Conservation (phyloP, 2,329 filamentous ascomycete species). For the Zymoseptoria passerinii region DNA sequence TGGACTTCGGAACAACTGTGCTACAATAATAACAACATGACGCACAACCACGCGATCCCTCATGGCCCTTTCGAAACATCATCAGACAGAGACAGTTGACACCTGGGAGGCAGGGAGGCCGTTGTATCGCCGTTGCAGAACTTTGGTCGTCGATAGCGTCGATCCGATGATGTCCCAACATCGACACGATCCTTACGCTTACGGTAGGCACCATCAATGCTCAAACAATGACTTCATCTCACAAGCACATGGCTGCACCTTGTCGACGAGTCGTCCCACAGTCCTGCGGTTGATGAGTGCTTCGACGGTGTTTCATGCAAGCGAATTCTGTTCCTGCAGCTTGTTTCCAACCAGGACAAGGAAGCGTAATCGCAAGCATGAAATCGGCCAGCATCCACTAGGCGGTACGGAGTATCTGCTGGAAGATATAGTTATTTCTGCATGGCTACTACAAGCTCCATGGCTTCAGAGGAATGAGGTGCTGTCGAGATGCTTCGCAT, state of each 20-base stretch:
- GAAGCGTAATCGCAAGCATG: neutral
- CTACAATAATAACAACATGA: neutral
- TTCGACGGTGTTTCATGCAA: neutral
- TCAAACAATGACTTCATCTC: neutral
- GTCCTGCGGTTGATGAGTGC: no score
- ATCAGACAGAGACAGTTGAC: neutral
- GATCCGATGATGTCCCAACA: neutral
- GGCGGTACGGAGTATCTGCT: neutral
- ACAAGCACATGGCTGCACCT: neutral
- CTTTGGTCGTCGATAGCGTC: neutral
- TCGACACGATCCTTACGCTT: neutral
- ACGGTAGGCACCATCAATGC: neutral
- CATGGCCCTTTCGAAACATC: neutral
- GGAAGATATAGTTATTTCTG: neutral
- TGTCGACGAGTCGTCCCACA: no score
- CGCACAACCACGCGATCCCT: neutral
- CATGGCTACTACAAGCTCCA: neutral
- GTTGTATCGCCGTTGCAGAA: neutral
- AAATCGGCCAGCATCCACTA: neutral
- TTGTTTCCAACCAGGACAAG: neutral
- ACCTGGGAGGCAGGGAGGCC: neutral
- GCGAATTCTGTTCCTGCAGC: neutral
- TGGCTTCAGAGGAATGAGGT: neutral
- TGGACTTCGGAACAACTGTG: neutral
- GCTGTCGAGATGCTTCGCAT: neutral